Conservation (phyloP, 345 rosid genomes). For the Theobroma cacao region DNA sequence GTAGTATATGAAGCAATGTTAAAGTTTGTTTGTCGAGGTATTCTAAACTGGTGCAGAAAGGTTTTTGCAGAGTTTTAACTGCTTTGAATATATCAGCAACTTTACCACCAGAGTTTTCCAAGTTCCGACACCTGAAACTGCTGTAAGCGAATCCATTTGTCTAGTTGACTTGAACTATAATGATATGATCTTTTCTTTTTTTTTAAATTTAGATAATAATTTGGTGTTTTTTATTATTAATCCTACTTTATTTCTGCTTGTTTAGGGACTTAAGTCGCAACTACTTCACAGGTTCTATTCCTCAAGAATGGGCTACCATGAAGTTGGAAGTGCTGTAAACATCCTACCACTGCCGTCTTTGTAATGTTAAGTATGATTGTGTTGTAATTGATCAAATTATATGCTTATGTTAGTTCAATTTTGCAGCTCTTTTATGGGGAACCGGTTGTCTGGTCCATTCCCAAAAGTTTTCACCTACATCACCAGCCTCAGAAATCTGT, state of each 20-base stretch:
- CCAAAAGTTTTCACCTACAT: slow-evolving; percentile 67
- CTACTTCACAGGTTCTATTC: slow-evolving; percentile 65
- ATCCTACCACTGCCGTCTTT: background rate
- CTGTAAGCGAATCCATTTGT: slow-evolving; percentile 45
- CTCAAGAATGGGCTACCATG: slow-evolving; percentile 76
- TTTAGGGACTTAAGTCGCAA: slow-evolving; percentile 87
- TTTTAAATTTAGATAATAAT: background rate
- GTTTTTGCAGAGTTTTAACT: slow-evolving; percentile 52
- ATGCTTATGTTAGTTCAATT: background rate
- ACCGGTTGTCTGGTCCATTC: slow-evolving; percentile 74
- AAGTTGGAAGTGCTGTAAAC: slow-evolving; percentile 59
- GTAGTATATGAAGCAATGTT: background rate
- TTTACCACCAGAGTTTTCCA: slow-evolving; percentile 71
- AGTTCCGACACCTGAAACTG: slow-evolving; percentile 56
- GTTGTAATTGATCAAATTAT: background rate
- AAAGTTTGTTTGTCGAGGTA: background rate
- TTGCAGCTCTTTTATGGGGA: slow-evolving; percentile 86
- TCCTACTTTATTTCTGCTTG: background rate
- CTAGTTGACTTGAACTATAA: background rate
- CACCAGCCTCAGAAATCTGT: slow-evolving; percentile 66
- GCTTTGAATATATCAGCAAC: slow-evolving; percentile 64
- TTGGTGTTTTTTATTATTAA: background rate
- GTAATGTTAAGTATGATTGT: background rate
- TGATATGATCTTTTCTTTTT: background rate
- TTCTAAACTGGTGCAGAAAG: background rate